Base-by-base conservation (phyloP, 257 asterid genomes). In the Solanum pimpinellifolium region DNA sequence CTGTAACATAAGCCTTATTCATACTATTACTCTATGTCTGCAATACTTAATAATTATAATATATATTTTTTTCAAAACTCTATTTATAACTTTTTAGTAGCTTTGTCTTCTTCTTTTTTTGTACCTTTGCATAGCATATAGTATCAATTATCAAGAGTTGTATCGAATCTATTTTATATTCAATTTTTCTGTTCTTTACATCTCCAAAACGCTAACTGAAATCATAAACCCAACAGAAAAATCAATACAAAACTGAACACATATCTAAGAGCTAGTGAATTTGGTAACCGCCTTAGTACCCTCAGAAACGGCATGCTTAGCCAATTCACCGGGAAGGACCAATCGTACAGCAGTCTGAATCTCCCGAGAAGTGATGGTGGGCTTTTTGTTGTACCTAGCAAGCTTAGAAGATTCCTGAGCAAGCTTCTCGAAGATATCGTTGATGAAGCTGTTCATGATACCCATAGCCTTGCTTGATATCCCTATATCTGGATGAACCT, bases 201-300 rank as follows among this genome's bases (percentile, higher is more conserved):
- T 60, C 68, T 5, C 68, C 29, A 60, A 60, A 60, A 60, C 3
- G 20, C 59, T 49, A 49, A 49, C 21, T 49, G 59, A 49, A 21
- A 60, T 60, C 68, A 59, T 59, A 59, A 21, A 21, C 68, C 68
- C 68, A 59, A 20, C 12, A 59, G 68, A 60, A 60, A 60, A 60
- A 60, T 23, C 68, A 21, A 21, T 60, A 60, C 29, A 60, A 59
- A 59, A 59, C 68, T 59, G 9, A 49, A 59, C 27, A 20, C 68
- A 60, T 21, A 3, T 60, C 65, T 49, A 85, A n/a, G 87, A 85
- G 66, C 87, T 85, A 29, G 87, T 86, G 85, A 75, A 74, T 52
- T 86, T 73, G 3, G 87, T 86, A 9, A 86, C 87, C 2, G 37
- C 87, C 83, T 86, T 86, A 9, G 84, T 86, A 16, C 84, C 87